Evolutionary conservation across 805 yeast species (phyloP).

Genomic region (Tetrapisispora arboricola): DNA sequence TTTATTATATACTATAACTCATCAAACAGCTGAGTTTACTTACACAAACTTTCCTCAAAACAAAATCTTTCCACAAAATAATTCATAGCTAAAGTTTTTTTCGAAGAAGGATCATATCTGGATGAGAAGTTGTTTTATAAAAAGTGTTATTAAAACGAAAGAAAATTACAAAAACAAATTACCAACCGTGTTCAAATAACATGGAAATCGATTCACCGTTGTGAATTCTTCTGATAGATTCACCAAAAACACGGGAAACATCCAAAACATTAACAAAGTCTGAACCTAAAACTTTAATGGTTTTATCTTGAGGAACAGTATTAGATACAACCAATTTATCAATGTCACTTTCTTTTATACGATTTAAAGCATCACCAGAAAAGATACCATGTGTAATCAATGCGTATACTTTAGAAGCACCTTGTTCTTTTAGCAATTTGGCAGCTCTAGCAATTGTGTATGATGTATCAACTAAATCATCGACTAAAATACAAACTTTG

Average conservation of each 20-base stretch:
- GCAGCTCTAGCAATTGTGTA: slow-evolving; percentile 91
- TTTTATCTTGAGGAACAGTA: slow-evolving; percentile 74
- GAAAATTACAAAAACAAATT: no score
- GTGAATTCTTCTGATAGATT: slow-evolving; percentile 90
- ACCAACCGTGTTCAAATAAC: slow-evolving; percentile 74
- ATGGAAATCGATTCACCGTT: slow-evolving; percentile 94
- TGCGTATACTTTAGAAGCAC: slow-evolving; percentile 79
- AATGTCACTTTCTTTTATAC: slow-evolving; percentile 57
- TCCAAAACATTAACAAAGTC: slow-evolving; percentile 71
- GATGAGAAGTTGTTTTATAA: background rate
- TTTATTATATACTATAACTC: background rate
- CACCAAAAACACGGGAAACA: slow-evolving; percentile 81
- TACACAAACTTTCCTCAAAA: background rate
- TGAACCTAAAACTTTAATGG: slow-evolving; percentile 39
- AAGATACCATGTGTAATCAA: slow-evolving; percentile 88
- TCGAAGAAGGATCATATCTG: no score
- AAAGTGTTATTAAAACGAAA: background rate
- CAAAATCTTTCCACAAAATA: no score
- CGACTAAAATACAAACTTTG: slow-evolving; percentile 80
- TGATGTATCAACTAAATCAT: slow-evolving; percentile 90
- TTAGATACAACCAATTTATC: slow-evolving; percentile 85
- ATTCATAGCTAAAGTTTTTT: no score
- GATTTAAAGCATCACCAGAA: slow-evolving; percentile 78
- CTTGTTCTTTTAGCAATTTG: slow-evolving; percentile 80
- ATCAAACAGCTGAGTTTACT: background rate